A percentile compares a stretch with the other conserved stretches of the same genome.
Conservation (phyloP, 306 rosid species). For the Sophora flavescens region DNA sequence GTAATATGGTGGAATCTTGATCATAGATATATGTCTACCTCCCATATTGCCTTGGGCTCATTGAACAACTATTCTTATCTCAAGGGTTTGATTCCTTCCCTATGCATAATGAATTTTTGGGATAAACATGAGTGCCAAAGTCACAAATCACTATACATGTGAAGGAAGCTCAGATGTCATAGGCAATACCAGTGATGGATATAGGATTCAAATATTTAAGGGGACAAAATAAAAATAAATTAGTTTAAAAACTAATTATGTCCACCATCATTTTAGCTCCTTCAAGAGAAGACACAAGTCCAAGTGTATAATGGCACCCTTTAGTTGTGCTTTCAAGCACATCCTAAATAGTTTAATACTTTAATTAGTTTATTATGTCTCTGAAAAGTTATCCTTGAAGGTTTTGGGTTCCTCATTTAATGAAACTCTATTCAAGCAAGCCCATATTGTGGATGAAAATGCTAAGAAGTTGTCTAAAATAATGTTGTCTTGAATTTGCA, state of each 20-base stretch:
- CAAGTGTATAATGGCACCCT: conserved; percentile 25
- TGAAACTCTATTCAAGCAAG: too few species aligned
- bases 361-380: not conserved
- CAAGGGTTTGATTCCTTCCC: conserved; percentile 1
- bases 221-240: not conserved
- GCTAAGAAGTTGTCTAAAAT: not conserved
- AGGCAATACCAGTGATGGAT: not conserved
- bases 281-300: not conserved
- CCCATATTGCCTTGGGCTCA: conserved; percentile 3
- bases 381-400: not conserved
- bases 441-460: not conserved
- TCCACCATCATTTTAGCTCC: not conserved
- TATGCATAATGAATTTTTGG: conserved; percentile 2
- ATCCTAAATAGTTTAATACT: conserved; percentile 26
- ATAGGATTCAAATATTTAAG: conserved; percentile 7
- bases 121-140: not conserved
- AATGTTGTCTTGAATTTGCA: not conserved
- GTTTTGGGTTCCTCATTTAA: not conserved
- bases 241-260: conserved; percentile 1
- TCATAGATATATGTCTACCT: conserved; percentile 1
- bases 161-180: conserved; percentile 3
- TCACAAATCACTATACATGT: not conserved
- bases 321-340: conserved; percentile 13
- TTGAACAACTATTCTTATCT: not conserved
- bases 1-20: not conserved